Evolutionary conservation across 345 rosid species (phyloP).

Genomic region (Eutrema yunnanense): DNA sequence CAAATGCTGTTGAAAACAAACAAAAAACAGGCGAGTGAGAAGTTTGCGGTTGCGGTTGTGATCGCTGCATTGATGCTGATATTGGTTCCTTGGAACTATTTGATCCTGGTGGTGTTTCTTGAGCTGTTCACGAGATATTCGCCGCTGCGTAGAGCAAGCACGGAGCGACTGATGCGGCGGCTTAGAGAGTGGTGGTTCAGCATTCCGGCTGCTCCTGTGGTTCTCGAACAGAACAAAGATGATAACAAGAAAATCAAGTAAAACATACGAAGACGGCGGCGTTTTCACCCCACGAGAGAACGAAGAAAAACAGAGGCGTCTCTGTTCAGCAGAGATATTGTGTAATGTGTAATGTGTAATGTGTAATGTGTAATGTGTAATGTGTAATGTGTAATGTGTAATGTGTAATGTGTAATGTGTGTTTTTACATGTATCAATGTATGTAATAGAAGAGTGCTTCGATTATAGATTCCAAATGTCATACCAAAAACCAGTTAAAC

Average conservation of each 20-base stretch:
- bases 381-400: neutral
- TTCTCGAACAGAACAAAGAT: conserved; percentile 58
- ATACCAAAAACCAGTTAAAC: neutral
- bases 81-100: conserved; percentile 45
- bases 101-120: conserved; percentile 43
- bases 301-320: no score
- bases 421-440: neutral
- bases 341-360: neutral
- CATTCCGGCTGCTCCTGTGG: conserved; percentile 84
- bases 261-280: neutral
- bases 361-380: no score
- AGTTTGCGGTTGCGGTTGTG: conserved; percentile 47
- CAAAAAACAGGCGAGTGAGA: conserved; percentile 64
- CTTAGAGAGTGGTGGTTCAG: conserved; percentile 97
- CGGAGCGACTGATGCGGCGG: conserved; percentile 67
- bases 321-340: no score
- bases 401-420: neutral
- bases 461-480: neutral
- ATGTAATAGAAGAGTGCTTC: neutral
- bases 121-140: conserved; percentile 80
- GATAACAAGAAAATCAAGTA: conserved; percentile 68
- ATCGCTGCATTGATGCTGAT: conserved; percentile 37
- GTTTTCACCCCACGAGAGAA: neutral
- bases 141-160: conserved; percentile 57
- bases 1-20: no score